Percentiles rank a stretch among this genome's conserved stretches.
phyloP scores from a whole-genome alignment of 345 rosid genomes.

The Excoecaria agallocha region DNA sequence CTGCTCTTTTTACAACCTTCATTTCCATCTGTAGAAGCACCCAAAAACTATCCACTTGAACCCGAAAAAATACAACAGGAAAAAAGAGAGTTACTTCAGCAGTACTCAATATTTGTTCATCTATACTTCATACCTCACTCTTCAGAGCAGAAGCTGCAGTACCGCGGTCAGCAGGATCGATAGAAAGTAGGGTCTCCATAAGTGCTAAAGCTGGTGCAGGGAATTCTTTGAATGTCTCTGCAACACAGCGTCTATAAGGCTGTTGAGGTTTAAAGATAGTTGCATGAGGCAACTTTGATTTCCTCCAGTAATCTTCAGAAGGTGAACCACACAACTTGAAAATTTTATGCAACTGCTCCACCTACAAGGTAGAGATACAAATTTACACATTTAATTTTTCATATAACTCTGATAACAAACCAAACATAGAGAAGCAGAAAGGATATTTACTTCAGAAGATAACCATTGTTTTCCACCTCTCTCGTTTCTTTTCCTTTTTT shows the following conservation, averaged over 20 bases:
- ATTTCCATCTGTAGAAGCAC: neutral
- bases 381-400: neutral
- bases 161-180: slow-evolving; percentile 93
- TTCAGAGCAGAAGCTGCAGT: slow-evolving; percentile 72
- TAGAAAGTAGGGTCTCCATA: slow-evolving; percentile 79
- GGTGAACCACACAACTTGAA: slow-evolving; percentile 99
- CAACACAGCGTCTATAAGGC: slow-evolving; percentile 88
- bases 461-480: neutral
- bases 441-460: neutral
- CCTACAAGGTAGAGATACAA: slow-evolving; percentile 45
- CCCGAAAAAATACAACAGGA: neutral
- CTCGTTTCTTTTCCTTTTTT: neutral
- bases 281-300: slow-evolving; percentile 95
- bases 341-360: slow-evolving; percentile 97
- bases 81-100: neutral
- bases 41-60: neutral
- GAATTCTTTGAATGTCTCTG: slow-evolving; percentile 90
- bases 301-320: slow-evolving; percentile 89
- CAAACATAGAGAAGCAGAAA: neutral
- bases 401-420: neutral
- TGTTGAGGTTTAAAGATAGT: slow-evolving; percentile 96
- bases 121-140: slow-evolving; percentile 61
- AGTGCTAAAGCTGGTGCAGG: slow-evolving; percentile 83
- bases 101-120: neutral
- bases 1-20: neutral